A percentile compares a stretch with the other conserved stretches of the same genome.
These are phyloP conservation scores for Actinomortierella ambigua DNA, from an alignment of 371 early-diverging fungal species.

Conservation along the genomic window DNA sequence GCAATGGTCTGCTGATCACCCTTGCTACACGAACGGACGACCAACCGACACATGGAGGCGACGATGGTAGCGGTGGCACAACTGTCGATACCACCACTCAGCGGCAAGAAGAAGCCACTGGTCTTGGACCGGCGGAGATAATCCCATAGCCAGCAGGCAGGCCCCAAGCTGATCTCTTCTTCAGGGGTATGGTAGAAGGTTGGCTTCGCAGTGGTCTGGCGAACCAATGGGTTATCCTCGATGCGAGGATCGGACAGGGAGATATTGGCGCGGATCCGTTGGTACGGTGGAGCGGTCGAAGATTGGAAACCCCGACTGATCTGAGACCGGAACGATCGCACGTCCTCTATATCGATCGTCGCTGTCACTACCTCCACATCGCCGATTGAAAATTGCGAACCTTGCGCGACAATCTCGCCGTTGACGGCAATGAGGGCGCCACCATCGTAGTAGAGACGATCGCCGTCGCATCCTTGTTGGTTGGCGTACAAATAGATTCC, in stretches of 20 bases:
- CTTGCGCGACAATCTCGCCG: conserved; percentile 90
- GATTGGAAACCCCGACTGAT: conserved; percentile 88
- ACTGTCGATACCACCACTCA: conserved; percentile 97
- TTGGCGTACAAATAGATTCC: conserved; percentile 97
- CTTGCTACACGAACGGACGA: conserved; percentile 57
- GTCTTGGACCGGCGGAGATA: conserved; percentile 91
- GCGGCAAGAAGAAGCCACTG: conserved; percentile 92
- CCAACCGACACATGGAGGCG: conserved; percentile 93
- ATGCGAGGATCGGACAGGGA: conserved; percentile 55
- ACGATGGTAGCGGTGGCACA: conserved; percentile 94
- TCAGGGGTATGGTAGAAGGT: conserved; percentile 66
- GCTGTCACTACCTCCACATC: conserved; percentile 96
- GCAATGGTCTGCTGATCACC: conserved; percentile 69
- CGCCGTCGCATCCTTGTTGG: conserved; percentile 98
- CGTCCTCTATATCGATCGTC: conserved; percentile 89
- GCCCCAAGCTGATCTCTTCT: conserved; percentile 91
- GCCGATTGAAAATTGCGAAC: conserved; percentile 89
- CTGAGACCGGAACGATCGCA: conserved; percentile 79
- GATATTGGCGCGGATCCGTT: conserved; percentile 64
- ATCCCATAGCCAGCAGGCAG: conserved; percentile 99
- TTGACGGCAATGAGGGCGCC: conserved; percentile 90
- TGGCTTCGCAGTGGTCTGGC: conserved; percentile 20
- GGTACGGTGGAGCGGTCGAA: conserved; percentile 59
- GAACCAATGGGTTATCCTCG: conserved; percentile 39
- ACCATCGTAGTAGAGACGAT: conserved; percentile 97